Base-by-base conservation (phyloP, 805 yeast genomes). In the Kodamaea laetipori region DNA sequence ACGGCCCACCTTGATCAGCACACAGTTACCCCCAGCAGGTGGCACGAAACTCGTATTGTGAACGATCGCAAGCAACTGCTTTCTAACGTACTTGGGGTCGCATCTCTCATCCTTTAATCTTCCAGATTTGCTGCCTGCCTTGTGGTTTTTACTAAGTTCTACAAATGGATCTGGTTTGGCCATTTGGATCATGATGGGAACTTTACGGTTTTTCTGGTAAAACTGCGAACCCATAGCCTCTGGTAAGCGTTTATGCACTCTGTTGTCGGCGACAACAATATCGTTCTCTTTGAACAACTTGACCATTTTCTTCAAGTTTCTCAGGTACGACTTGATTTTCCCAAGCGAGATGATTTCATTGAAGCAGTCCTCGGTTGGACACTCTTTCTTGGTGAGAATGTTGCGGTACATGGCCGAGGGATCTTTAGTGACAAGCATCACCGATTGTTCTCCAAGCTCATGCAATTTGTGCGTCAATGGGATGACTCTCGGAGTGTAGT, bases 111-210 rank as follows among this genome's bases (percentile, higher is more conserved):
- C 79, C 53, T 76, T 75, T 30, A 74, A 56, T 45, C 78, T 76
- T 31, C 71, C 67, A 7, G 69, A 59, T 39, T 60, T 65, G 16
- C 63, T 60, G 3, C 57, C 56, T 16, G 48, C 49, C 24, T 42
- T 42, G 34, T 37, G 36, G 10, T 19, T 31, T 31, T 37, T 42
- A 1, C 53, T 55, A 31, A 76, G 68, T 48, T 53, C 57, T 3
- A 78, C 53, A 45, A 62, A 56, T 37, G 67, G 47, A 47, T 56
- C 49, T 21, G 74, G 73, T 53, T 45, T 60, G 11, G 65, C 79
- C 82, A 85, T 75, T 55, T 82, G 84, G 3, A 86, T 58, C 72
- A 84, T 77, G 50, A 73, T 76, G 2, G 95, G 95, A 12, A 82
- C 67, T 52, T 80, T 83, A 52, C 79, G 82, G 48, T 80, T 80